Base-by-base conservation (phyloP, 2,329 filamentous ascomycete genomes). In the Colletotrichum endophyticum region DNA sequence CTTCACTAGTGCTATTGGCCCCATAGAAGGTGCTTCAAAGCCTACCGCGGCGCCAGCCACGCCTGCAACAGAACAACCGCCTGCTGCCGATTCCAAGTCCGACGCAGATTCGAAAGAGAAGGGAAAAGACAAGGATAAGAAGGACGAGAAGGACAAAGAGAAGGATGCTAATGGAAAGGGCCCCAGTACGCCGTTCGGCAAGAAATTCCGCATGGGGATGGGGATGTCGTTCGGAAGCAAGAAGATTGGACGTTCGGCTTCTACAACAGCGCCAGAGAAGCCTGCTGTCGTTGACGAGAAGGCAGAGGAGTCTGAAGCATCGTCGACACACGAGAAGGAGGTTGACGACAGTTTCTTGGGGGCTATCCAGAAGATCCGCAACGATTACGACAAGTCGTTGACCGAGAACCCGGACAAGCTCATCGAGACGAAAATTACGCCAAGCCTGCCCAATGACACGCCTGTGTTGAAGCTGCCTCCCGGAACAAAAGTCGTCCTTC, bases 271-370 rank as follows among this genome's bases (percentile, higher is more conserved):
- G 8, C 91, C 94, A 5, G 92, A 94, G 76, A 98, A 97, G 83
- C 93, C 95, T 0, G 91, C 91, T 2, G 89, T 92, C 1, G 89
- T 92, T 1, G 95, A 97, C 79, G 95, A 98, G 82, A 96, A 96
- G 84, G 91, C 91, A 2, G 94, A 93, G 66, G 90, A 95, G 78
- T 92, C 90, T 0, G 91, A 93, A 77, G 88, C 90, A 4, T 92
- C 91, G 1, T 92, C 91, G 2, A 91, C 87, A 76, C 91, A 95
- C 78, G 93, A 95, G 78, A 94, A 94, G 82, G 91, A 94, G 66
- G 89, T 95, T 11, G 94, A 96, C 73, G 94, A 96, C 82, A 95
- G 90, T 81, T 93, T 97, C 81, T 87, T 89, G 30, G 95, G 94
- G 6, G 90, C 93, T 1, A 86, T 97, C 22, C 94, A 96, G 81